Evolutionary conservation across 208 protist species (phyloP).

Genomic region (Acanthamoeba royreba): DNA sequence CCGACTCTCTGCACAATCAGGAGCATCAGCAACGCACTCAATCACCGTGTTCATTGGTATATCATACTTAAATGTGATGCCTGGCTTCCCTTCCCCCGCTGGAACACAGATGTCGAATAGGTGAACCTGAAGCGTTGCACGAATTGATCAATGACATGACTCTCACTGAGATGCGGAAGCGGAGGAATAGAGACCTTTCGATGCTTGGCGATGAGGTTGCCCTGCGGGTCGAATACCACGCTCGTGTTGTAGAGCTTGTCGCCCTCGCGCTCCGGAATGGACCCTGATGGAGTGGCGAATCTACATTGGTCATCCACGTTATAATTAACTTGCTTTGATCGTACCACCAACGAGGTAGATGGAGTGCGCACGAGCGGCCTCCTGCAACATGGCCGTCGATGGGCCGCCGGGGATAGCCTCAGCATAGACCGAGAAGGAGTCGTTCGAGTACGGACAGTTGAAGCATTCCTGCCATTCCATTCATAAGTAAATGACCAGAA

Average conservation of each 20-base stretch:
- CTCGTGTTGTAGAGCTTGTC: constrained; percentile 93
- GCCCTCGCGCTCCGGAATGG: constrained; percentile 90
- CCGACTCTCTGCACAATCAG: not conserved
- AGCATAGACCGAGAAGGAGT: constrained; percentile 92
- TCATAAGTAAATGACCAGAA: no score
- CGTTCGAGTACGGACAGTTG: constrained; percentile 93
- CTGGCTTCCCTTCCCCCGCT: not conserved
- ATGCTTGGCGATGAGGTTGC: constrained; percentile 86
- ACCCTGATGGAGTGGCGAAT: constrained; percentile 81
- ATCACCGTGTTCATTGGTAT: not conserved
- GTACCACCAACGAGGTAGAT: constrained; percentile 69
- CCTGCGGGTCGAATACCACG: constrained; percentile 89
- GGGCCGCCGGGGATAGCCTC: constrained; percentile 80
- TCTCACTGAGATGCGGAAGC: not conserved
- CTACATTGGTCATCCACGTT: no score
- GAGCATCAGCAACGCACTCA: no score
- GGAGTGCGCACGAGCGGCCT: constrained; percentile 39
- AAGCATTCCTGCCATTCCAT: constrained; percentile 79
- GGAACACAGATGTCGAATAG: constrained; percentile 44
- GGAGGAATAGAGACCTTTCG: no score
- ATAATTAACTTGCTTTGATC: not conserved
- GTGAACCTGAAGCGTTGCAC: not conserved
- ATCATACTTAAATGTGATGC: constrained; percentile 33
- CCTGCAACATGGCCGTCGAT: constrained; percentile 7
- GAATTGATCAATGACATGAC: not conserved